Evolutionary conservation across 1,284 basidiomycete genomes (phyloP).

Genomic region (Microbotryum intermedium): DNA sequence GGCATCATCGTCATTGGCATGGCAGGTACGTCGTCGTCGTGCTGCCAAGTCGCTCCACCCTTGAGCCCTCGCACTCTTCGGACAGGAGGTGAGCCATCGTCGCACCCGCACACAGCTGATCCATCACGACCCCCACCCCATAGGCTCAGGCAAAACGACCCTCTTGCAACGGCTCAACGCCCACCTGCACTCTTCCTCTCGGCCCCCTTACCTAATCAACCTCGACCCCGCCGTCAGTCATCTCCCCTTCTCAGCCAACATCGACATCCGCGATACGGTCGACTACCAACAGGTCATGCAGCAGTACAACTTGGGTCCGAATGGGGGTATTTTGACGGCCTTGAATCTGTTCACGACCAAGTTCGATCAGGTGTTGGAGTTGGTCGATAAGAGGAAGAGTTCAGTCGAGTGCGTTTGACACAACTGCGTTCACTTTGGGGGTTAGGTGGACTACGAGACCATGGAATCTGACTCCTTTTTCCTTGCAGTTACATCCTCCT

Average conservation of each 20-base stretch:
- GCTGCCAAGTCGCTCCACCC: background rate
- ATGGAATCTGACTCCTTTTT: too few species aligned
- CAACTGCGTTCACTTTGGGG: too few species aligned
- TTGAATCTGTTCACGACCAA: slow-evolving; percentile 98
- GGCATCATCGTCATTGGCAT: slow-evolving; percentile 34
- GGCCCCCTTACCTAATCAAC: slow-evolving; percentile 90
- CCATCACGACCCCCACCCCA: background rate
- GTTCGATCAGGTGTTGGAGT: slow-evolving; percentile 89
- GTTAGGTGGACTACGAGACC: too few species aligned
- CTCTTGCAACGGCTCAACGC: slow-evolving; percentile 90
- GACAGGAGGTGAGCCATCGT: slow-evolving; percentile 2
- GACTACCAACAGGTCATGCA: slow-evolving; percentile 99
- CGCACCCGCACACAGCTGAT: background rate
- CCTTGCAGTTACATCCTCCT: slow-evolving; percentile 74
- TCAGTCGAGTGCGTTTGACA: slow-evolving; percentile 69
- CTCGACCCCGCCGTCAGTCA: slow-evolving; percentile 91
- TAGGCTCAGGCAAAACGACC: slow-evolving; percentile 71
- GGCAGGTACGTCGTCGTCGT: slow-evolving; percentile 3
- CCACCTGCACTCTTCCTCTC: slow-evolving; percentile 54
- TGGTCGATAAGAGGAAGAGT: slow-evolving; percentile 84
- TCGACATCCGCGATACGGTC: slow-evolving; percentile 95
- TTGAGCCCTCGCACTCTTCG: slow-evolving; percentile 14
- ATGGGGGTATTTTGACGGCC: slow-evolving; percentile 94
- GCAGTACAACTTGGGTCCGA: slow-evolving; percentile 98
- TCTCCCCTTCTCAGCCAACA: slow-evolving; percentile 88